Percentiles rank a stretch among this genome's conserved stretches.
These are phyloP conservation scores for Teratosphaeriaceae sp. DNA, from an alignment of 2,329 filamentous ascomycete genomes.

Conservation along the genomic window DNA sequence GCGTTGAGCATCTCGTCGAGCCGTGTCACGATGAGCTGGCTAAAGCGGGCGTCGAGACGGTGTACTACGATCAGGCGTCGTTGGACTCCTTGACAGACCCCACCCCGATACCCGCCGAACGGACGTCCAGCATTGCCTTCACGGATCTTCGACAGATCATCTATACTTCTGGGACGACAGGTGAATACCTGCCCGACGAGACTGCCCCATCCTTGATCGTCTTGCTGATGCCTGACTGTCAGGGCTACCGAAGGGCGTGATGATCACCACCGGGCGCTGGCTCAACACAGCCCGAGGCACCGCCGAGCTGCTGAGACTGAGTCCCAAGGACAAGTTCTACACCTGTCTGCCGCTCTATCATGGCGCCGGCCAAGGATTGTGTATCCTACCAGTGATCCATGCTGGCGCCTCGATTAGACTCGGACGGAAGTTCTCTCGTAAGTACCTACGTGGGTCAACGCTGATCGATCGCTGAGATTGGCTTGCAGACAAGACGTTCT, in stretches of 20 bases:
- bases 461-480: slow-evolving; percentile 51
- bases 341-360: slow-evolving; percentile 79
- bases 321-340: slow-evolving; percentile 47
- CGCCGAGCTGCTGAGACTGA: slow-evolving; percentile 51
- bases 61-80: slow-evolving; percentile 21
- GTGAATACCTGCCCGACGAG: too few relatives aligned
- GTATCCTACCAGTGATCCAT: slow-evolving; percentile 46
- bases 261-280: slow-evolving; percentile 17
- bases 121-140: slow-evolving; percentile 11
- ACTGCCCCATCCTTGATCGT: too few relatives aligned
- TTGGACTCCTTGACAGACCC: slow-evolving; percentile 12
- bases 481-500: slow-evolving; percentile 64
- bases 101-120: slow-evolving; percentile 18
- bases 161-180: slow-evolving; percentile 64
- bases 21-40: slow-evolving; percentile 17
- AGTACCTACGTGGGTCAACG: slow-evolving; percentile 27
- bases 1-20: slow-evolving; percentile 18
- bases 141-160: slow-evolving; percentile 63
- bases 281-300: slow-evolving; percentile 52
- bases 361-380: slow-evolving; percentile 64
- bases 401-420: slow-evolving; percentile 61
- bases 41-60: slow-evolving; percentile 13
- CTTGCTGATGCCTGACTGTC: too few relatives aligned
- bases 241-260: slow-evolving; percentile 25
- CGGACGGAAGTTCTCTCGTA: slow-evolving; percentile 62